A percentile compares a stretch with the other conserved stretches of the same genome.
These are phyloP conservation scores for Fusarium sp. DNA, from an alignment of 2,329 filamentous ascomycete genomes.

Conservation along the genomic window DNA sequence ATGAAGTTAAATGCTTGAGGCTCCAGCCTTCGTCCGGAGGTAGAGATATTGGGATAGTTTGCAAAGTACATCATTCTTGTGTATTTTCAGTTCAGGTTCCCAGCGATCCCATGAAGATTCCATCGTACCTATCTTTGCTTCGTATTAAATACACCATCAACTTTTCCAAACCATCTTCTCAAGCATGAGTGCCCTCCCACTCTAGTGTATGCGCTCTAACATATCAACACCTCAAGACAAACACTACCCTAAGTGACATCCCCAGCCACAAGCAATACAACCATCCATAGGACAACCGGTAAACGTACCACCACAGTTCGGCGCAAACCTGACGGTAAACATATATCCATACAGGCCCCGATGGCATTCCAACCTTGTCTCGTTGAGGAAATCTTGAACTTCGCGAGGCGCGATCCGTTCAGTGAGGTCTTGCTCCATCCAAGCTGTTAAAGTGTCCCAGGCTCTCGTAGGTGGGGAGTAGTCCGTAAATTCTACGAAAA, in stretches of 20 bases:
- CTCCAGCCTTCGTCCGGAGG: background rate
- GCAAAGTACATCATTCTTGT: background rate
- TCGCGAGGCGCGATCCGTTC: background rate
- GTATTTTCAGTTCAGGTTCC: background rate
- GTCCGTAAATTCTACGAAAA: background rate
- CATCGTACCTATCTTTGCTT: background rate
- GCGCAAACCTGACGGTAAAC: background rate
- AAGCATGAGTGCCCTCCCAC: background rate
- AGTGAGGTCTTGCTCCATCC: background rate
- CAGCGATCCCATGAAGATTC: background rate
- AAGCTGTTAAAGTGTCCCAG: background rate
- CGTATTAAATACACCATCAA: background rate
- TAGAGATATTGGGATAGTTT: background rate
- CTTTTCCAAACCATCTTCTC: background rate
- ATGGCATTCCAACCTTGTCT: slow-evolving; percentile 5
- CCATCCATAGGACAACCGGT: background rate
- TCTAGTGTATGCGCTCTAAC: background rate
- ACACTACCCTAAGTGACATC: background rate
- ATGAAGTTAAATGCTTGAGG: background rate
- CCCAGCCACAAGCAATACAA: background rate
- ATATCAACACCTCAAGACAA: background rate
- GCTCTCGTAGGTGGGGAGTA: background rate
- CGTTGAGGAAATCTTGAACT: background rate
- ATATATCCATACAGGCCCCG: background rate
- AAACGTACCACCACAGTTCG: background rate